Base-by-base conservation (phyloP, 257 asterid species). In the Nicotiana attenuata region DNA sequence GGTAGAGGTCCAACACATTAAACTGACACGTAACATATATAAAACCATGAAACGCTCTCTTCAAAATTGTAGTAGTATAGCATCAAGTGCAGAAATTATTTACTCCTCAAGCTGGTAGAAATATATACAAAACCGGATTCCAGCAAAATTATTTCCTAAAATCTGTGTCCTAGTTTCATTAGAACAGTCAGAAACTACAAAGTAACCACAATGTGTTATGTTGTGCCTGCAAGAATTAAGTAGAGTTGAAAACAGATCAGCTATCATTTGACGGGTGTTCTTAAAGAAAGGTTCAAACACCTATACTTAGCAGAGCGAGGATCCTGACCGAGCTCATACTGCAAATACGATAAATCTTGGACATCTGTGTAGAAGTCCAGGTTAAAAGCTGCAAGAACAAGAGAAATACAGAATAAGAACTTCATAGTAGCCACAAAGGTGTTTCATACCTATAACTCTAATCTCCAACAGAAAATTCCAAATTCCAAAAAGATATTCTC, bases 311-410 rank as follows among this genome's bases (percentile, higher is more conserved):
- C 90, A 80, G 93, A 94, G 60, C 96, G 93, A 80, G 99, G 97
- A 90, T 96, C 99, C 88, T 93, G 92, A 87, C 91, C 90, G 61
- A 96, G 97, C 86, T 88, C 95, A 77, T 89, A 84, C 80, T 94
- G 98, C 84, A 96, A 88, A 86, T 94, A 96, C 14, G 97, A 83
- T 86, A 96, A 89, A 85, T 96, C 98, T 83, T 87, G 97, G 81
- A 90, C 96, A 83, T 96, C 99, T 5, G 99, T 96, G 90, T 94
- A 96, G 91, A 94, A 96, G 85, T 96, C 99, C 78, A 96, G 97
- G 88, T 93, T 96, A 89, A 92, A 94, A 71, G 92, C 99, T 96
- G 97, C 90, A 88, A 81, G 84, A 81, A 81, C 31, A 10, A 84
- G 73, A 61, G 28, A 85, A 67, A 78, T 79, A 65, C 50, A 76